Evolutionary conservation across 2,329 filamentous ascomycete genomes (phyloP).

Genomic region (Fusarium chuoi): DNA sequence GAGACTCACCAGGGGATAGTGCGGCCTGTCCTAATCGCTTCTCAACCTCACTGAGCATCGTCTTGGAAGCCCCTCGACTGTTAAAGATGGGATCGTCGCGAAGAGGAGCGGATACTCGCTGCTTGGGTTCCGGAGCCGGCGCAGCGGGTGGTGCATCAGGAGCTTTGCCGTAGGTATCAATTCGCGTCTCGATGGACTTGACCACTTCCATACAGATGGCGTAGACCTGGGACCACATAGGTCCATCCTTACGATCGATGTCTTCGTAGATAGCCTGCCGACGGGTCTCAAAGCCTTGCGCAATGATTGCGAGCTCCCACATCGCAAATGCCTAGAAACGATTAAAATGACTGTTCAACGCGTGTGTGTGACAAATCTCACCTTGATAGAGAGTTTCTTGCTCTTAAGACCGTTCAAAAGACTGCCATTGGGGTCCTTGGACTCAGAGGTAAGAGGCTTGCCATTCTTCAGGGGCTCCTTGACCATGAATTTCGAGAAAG

Average conservation of each 20-base stretch:
- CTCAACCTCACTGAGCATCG: constrained; percentile 57
- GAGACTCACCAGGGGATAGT: constrained; percentile 60
- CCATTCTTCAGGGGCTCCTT: constrained; percentile 85
- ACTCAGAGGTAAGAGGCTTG: constrained; percentile 84
- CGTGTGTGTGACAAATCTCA: constrained; percentile 49
- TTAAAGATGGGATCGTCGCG: constrained; percentile 59
- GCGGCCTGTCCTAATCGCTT: constrained; percentile 57
- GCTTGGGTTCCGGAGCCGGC: constrained; percentile 45
- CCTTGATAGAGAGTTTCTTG: constrained; percentile 81
- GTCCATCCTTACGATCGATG: constrained; percentile 81
- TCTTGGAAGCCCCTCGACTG: constrained; percentile 50
- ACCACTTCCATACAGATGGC: constrained; percentile 75
- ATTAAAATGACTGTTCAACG: constrained; percentile 22
- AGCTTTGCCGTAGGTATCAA: constrained; percentile 69
- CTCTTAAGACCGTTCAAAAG: constrained; percentile 84
- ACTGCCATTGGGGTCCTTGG: constrained; percentile 92
- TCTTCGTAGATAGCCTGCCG: constrained; percentile 87
- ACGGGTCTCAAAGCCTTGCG: constrained; percentile 76
- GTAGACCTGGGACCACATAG: constrained; percentile 84
- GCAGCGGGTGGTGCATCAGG: constrained; percentile 48
- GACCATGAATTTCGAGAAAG: constrained; percentile 83
- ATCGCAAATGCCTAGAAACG: constrained; percentile 78
- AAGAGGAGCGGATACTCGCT: constrained; percentile 54
- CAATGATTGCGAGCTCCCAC: constrained; percentile 89
- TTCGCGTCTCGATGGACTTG: constrained; percentile 72